Conservation (phyloP, 202 grass and related monocot species). For the Carex sylvatica region DNA sequence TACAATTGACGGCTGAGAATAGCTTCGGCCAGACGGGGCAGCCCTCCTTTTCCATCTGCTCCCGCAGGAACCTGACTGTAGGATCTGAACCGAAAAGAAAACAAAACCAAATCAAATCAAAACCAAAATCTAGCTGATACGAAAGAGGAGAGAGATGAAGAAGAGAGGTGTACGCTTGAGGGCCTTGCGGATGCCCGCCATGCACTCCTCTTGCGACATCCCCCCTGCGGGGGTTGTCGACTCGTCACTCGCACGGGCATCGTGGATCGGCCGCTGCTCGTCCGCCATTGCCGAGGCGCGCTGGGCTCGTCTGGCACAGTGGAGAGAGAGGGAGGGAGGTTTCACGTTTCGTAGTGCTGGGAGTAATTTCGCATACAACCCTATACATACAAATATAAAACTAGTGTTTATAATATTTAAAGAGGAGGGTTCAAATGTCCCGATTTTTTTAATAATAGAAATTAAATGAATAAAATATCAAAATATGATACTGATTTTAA, state of each 20-base stretch:
- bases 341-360: too few relatives aligned
- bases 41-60: constrained; percentile 63
- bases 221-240: background rate
- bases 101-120: constrained; percentile 15
- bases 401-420: too few relatives aligned
- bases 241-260: constrained; percentile 15
- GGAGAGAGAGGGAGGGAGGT: too few relatives aligned
- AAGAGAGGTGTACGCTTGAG: constrained; percentile 39
- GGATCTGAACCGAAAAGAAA: constrained; percentile 48
- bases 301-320: background rate
- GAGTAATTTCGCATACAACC: too few relatives aligned
- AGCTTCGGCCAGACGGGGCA: constrained; percentile 55
- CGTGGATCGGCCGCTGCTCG: background rate
- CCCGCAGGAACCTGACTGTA: constrained; percentile 67
- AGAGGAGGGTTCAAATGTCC: too few relatives aligned
- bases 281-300: constrained; percentile 25
- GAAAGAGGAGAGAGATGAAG: background rate
- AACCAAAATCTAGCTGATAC: background rate
- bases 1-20: constrained; percentile 42
- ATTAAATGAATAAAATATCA: too few relatives aligned
- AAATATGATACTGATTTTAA: too few relatives aligned
- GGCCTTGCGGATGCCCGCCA: constrained; percentile 42
- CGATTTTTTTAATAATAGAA: too few relatives aligned
- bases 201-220: constrained; percentile 59
- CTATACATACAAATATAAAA: too few relatives aligned